A percentile compares a stretch with the other conserved stretches of the same genome.
phyloP scores from a whole-genome alignment of 352 stramenopile genomes.

The Globisporangium recalcitrans region DNA sequence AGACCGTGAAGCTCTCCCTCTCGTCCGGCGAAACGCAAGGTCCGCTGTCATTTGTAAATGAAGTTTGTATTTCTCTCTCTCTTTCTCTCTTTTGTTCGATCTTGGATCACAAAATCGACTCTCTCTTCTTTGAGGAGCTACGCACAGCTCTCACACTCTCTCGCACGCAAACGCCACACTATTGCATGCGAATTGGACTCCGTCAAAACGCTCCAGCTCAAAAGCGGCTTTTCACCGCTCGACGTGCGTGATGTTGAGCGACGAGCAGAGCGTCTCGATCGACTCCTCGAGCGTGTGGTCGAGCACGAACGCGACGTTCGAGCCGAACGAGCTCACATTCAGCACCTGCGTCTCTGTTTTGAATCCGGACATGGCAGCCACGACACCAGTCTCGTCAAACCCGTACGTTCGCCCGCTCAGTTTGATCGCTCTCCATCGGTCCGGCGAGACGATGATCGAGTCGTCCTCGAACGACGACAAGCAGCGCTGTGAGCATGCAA shows the following conservation, averaged over 20 bases:
- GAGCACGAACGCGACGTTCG: conserved; percentile 79
- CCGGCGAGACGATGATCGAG: conserved; percentile 75
- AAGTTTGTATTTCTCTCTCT: conserved; percentile 8
- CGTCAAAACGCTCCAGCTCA: not conserved
- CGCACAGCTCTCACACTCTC: not conserved
- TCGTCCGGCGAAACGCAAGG: no score
- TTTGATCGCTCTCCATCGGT: conserved; percentile 85
- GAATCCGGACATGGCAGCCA: conserved; percentile 82
- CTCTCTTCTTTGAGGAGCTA: not conserved
- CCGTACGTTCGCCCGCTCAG: conserved; percentile 72
- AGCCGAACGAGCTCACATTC: conserved; percentile 83
- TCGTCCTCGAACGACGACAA: conserved; percentile 63
- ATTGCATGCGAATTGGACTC: not conserved
- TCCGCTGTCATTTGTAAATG: conserved; percentile 4
- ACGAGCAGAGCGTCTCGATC: conserved; percentile 57
- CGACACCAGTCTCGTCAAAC: conserved; percentile 85
- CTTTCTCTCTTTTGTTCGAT: not conserved
- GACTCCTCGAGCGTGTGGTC: conserved; percentile 74
- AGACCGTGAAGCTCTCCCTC: not conserved
- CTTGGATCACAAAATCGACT: not conserved
- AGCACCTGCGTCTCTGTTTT: conserved; percentile 76
- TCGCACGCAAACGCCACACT: not conserved
- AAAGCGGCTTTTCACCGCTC: conserved; percentile 34
- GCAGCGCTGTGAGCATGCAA: conserved; percentile 24
- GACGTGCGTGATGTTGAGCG: conserved; percentile 64